These are phyloP conservation scores for Staphylotrichum longicolle DNA, from an alignment of 495 filamentous ascomycete genomes.

Conservation along the genomic window DNA sequence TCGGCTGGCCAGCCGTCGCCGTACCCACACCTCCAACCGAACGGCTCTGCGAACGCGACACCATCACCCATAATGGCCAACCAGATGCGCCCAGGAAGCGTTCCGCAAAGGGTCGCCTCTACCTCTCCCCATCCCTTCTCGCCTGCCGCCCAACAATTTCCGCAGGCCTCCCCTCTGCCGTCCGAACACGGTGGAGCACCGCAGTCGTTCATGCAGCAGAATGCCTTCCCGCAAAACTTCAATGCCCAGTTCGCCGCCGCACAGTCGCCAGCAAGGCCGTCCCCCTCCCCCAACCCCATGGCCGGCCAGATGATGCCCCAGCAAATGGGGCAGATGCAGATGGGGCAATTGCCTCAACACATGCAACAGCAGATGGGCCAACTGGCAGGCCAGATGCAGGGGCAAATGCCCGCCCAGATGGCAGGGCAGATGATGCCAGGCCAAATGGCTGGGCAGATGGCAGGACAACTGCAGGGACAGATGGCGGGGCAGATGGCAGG, in stretches of 20 bases:
- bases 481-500: conserved; percentile 26
- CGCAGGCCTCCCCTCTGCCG: conserved; percentile 74
- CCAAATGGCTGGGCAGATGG: conserved; percentile 23
- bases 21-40: conserved; percentile 81
- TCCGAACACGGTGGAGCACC: conserved; percentile 78
- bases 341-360: conserved; percentile 27
- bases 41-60: conserved; percentile 74
- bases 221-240: conserved; percentile 57
- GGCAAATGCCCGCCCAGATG: conserved; percentile 27
- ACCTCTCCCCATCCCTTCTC: conserved; percentile 91
- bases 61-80: conserved; percentile 83
- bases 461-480: conserved; percentile 24
- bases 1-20: conserved; percentile 57
- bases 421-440: conserved; percentile 26
- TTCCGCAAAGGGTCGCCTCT: conserved; percentile 80
- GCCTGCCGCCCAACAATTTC: conserved; percentile 70
- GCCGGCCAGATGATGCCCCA: conserved; percentile 48
- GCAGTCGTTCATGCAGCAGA: conserved; percentile 64
- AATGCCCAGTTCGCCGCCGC: conserved; percentile 54
- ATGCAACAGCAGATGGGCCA: conserved; percentile 23
- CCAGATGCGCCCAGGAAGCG: conserved; percentile 62
- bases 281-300: conserved; percentile 49
- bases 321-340: conserved; percentile 45
- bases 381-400: conserved; percentile 13
- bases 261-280: conserved; percentile 51